Conservation (phyloP, 2,329 filamentous ascomycete genomes). For the Basipetospora chlamydospora region DNA sequence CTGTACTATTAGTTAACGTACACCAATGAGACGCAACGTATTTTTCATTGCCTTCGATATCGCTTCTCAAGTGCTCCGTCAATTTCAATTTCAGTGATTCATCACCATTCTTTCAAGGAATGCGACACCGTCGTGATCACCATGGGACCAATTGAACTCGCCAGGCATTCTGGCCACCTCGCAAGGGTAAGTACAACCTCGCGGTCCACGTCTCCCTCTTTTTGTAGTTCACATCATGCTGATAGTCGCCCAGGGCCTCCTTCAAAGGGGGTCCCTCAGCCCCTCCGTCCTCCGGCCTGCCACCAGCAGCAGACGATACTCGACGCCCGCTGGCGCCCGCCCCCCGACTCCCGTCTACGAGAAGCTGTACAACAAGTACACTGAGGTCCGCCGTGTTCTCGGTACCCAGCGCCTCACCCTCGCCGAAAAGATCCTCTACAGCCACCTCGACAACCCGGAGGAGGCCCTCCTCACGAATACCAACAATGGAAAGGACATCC, state of each 20-base stretch:
- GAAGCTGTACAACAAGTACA: slow-evolving; percentile 97
- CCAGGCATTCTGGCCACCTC: slow-evolving; percentile 31
- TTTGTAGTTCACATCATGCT: slow-evolving; percentile 3
- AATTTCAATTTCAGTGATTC: no score
- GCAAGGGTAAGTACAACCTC: slow-evolving; percentile 23
- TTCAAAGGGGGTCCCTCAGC: slow-evolving; percentile 16
- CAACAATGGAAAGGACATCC: slow-evolving; percentile 69
- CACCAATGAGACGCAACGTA: no score
- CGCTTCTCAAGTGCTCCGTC: no score
- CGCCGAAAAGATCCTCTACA: slow-evolving; percentile 98
- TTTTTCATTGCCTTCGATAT: no score
- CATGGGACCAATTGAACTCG: slow-evolving; percentile 38
- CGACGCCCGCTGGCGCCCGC: slow-evolving; percentile 19
- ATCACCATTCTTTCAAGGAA: no score
- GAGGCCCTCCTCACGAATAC: slow-evolving; percentile 75
- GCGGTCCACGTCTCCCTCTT: background rate
- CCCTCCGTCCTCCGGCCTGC: slow-evolving; percentile 16
- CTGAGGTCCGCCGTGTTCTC: slow-evolving; percentile 74
- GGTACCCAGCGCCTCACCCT: slow-evolving; percentile 85
- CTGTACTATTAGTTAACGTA: no score
- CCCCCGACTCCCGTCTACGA: slow-evolving; percentile 64
- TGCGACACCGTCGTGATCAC: slow-evolving; percentile 7
- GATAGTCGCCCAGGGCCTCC: slow-evolving; percentile 18
- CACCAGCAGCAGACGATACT: slow-evolving; percentile 21
- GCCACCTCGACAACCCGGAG: slow-evolving; percentile 93